Conservation (phyloP, 306 rosid genomes). For the Crotalaria pallida region DNA sequence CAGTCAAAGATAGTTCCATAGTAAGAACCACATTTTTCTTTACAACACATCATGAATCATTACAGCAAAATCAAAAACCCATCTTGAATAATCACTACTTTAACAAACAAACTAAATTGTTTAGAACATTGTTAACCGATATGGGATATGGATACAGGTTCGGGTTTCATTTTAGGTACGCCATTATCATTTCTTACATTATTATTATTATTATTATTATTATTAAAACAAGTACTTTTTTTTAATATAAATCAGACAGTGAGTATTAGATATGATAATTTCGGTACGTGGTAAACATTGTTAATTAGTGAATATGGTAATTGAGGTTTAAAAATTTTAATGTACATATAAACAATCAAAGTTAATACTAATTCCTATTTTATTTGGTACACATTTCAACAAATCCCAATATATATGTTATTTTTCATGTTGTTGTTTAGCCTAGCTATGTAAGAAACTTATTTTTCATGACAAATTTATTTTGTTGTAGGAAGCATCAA, state of each 20-base stretch:
- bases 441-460: background rate
- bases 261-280: no score
- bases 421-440: background rate
- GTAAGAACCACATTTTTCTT: slow-evolving; percentile 32
- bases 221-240: no score
- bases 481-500: slow-evolving; percentile 74
- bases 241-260: no score
- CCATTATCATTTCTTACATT: no score
- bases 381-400: background rate
- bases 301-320: no score
- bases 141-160: no score
- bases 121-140: no score
- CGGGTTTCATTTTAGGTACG: no score
- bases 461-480: background rate
- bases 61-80: background rate
- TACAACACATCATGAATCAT: background rate
- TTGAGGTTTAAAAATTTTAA: background rate
- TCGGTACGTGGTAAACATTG: no score
- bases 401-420: background rate
- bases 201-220: no score
- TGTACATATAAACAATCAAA: background rate
- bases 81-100: background rate
- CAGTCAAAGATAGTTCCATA: slow-evolving; percentile 74
- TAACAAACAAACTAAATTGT: background rate
- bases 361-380: background rate